Base-by-base conservation (phyloP, 805 yeast genomes). In the Danielia reshetovae region DNA sequence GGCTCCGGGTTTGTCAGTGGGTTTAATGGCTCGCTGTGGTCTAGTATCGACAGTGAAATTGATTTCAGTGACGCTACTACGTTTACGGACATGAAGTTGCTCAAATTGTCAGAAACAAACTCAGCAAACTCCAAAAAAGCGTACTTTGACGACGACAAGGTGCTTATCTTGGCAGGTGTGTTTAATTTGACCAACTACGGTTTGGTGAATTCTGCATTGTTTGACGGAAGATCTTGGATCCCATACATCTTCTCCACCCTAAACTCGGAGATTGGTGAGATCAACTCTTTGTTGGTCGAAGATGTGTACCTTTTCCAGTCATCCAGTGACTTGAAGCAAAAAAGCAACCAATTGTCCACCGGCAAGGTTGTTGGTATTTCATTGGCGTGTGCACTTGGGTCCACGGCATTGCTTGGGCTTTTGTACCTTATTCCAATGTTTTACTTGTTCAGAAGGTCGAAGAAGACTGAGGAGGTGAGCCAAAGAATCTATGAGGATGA, bases 211-310 rank as follows among this genome's bases (percentile, higher is more conserved):
- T 67, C 77, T 18, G 90, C 89, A 0, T 58, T 75, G 18, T 85
- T 57, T 57, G 77, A 85, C 51, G 88, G 94, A 1, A 44, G 62
- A 0, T 32, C 46, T 6, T 87, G 95, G 95, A 49, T 60, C 19
- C 95, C 95, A 9, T 75, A 70, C 38, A 52, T 77, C 2, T 72
- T 73, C 40, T 59, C 83, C 1, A 32, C 48, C 7, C 39, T 46
- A 5, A 37, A 45, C 9, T 32, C 43, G 2, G 27, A 29, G 1
- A 27, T 60, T 4, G 73, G 73, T 4, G 31, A 37, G 0, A 45
- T 68, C 10, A 49, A 55, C 28, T 42, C 65, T 3, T 39, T 67
- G 16, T 52, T 66, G 30, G 48, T 63, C 7, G 52, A 63, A 32
- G 72, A 67, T 35, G 38, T 52, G 5, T 62, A 45, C 38, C 49